Base-by-base conservation (phyloP, 2,329 filamentous ascomycete genomes). In the Fusarium sp. region DNA sequence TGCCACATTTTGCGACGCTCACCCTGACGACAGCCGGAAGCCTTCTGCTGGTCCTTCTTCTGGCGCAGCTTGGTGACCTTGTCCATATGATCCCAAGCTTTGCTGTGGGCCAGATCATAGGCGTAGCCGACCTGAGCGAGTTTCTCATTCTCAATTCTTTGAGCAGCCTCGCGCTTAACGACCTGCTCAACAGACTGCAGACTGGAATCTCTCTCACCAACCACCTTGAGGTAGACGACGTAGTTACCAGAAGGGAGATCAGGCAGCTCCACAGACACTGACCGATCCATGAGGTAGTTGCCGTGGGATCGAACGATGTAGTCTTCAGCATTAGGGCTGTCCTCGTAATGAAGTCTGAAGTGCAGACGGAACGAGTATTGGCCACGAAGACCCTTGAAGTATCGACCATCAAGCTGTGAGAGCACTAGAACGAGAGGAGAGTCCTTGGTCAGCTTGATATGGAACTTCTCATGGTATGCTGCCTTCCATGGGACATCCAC, bases 401-500 rank as follows among this genome's bases (percentile, higher is more conserved):
- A 91, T 22, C 88, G 82, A 33, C 83, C 81, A 72, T 91, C 88
- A 18, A 91, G 84, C 77, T 91, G 88, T 7, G 87, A 87, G 3
- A 91, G 80, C 1, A 88, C 86, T 5, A 91, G 75, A 18, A 90
- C 85, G 3, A 90, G 80, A 0, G 88, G 87, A 0, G 87, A 87
- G 34, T 87, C 81, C 52, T 86, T 83, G 20, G 83, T 84, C 9
- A 90, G 76, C 46, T 82, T 84, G 74, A 91, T 85, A 60, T 86
- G 82, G 73, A 90, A 90, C 72, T 88, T 89, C 62, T 89, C 84
- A 69, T 89, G 86, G 74, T 89, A 90, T 54, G 88, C 84, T 2
- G 85, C 78, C 72, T 86, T 88, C 88, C 88, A 91, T 0, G 88
- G 86, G 1, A 90, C 88, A 33, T 88, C 84, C 11, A 90, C 83